Evolutionary conservation across 1,284 basidiomycete genomes (phyloP).

Genomic region (Coniferiporia weirii): DNA sequence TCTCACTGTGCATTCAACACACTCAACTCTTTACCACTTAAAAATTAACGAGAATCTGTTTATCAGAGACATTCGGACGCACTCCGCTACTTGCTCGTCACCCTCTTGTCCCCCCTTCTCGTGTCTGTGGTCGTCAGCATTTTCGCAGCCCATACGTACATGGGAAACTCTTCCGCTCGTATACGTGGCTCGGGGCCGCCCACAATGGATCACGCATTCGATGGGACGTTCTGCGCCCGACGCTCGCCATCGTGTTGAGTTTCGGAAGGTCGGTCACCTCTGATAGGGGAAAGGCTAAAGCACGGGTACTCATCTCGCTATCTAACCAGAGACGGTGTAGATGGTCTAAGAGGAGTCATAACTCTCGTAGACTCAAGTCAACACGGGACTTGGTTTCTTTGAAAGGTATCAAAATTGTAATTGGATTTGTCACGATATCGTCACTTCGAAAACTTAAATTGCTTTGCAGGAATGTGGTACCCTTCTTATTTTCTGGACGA

Average conservation of each 20-base stretch:
- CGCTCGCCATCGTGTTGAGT: slow-evolving; percentile 68
- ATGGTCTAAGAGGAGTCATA: slow-evolving; percentile 51
- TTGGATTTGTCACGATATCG: slow-evolving; percentile 22
- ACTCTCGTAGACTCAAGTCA: slow-evolving; percentile 68
- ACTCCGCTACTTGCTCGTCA: slow-evolving; percentile 49
- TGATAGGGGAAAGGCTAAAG: background rate
- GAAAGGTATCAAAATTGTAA: slow-evolving; percentile 58
- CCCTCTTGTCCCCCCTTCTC: slow-evolving; percentile 47
- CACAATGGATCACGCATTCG: slow-evolving; percentile 85
- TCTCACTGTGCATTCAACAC: too few species aligned
- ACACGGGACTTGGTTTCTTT: slow-evolving; percentile 57
- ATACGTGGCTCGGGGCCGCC: slow-evolving; percentile 59
- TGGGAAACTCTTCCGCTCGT: slow-evolving; percentile 42
- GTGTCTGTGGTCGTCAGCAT: slow-evolving; percentile 61
- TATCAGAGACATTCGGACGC: slow-evolving; percentile 40
- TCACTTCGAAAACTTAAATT: background rate
- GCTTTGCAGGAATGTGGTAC: slow-evolving; percentile 50
- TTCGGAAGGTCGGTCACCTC: slow-evolving; percentile 62
- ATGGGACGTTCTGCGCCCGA: slow-evolving; percentile 70
- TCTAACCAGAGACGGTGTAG: slow-evolving; percentile 79
- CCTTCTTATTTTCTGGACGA: slow-evolving; percentile 58
- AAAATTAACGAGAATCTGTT: background rate
- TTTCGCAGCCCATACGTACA: slow-evolving; percentile 66
- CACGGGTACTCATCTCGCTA: background rate
- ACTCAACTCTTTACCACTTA: too few species aligned